These are phyloP conservation scores for Alnus rubra DNA, from an alignment of 306 rosid genomes.

Conservation along the genomic window DNA sequence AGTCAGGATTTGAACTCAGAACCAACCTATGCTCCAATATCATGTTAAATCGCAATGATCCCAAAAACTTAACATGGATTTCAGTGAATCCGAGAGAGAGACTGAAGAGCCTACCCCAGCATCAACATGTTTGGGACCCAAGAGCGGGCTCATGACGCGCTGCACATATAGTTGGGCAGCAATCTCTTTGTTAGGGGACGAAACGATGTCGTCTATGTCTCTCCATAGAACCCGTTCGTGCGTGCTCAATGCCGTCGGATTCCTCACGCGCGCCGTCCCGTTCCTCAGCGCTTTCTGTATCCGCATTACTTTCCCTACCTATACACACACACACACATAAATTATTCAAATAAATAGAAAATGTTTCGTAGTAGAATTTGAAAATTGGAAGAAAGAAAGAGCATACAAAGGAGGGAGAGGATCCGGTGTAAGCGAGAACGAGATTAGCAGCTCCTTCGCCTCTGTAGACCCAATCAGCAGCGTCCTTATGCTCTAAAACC, in stretches of 20 bases:
- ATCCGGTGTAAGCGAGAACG: slow-evolving; percentile 74
- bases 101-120: slow-evolving; percentile 57
- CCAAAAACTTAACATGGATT: no score
- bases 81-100: slow-evolving; percentile 4
- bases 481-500: slow-evolving; percentile 46
- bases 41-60: no score
- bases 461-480: slow-evolving; percentile 73
- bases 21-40: no score
- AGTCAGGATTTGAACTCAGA: no score
- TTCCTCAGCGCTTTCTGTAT: slow-evolving; percentile 60
- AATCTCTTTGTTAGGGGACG: slow-evolving; percentile 53
- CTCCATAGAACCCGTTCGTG: slow-evolving; percentile 71
- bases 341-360: not conserved
- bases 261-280: slow-evolving; percentile 26
- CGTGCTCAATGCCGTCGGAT: slow-evolving; percentile 50
- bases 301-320: slow-evolving; percentile 91
- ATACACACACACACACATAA: not conserved
- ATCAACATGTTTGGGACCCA: slow-evolving; percentile 77
- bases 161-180: slow-evolving; percentile 53
- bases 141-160: slow-evolving; percentile 73
- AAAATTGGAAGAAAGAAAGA: not conserved
- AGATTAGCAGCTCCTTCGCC: slow-evolving; percentile 98
- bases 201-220: slow-evolving; percentile 47
- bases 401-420: slow-evolving; percentile 64
- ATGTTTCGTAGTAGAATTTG: not conserved